Evolutionary conservation across 164 flowering plant species (phyloP).

Genomic region (Platanus orientalis): DNA sequence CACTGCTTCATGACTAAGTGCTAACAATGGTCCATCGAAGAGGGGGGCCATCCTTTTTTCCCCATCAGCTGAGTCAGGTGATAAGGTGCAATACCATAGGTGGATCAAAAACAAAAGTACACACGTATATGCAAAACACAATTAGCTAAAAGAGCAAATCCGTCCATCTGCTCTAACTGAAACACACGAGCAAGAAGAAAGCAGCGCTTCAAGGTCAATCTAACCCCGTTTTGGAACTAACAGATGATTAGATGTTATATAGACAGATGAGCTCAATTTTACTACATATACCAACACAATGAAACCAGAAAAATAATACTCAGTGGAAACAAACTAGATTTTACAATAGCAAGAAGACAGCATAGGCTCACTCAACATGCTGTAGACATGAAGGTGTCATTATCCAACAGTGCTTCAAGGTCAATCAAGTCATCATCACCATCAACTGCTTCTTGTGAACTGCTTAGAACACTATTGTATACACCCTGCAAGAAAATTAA

Average conservation of each 20-base stretch:
- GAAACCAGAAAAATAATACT: constrained; percentile 6
- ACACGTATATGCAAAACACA: too few relatives aligned
- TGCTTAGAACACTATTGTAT: constrained; percentile 22
- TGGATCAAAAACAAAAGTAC: too few relatives aligned
- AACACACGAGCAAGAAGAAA: too few relatives aligned
- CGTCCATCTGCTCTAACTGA: too few relatives aligned
- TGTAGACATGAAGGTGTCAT: constrained; percentile 56
- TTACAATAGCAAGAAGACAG: constrained; percentile 9
- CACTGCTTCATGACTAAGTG: too few relatives aligned
- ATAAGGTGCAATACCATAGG: too few relatives aligned
- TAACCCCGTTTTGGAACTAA: too few relatives aligned
- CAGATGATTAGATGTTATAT: constrained; percentile 10
- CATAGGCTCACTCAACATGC: constrained; percentile 18
- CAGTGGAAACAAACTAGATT: constrained; percentile 7
- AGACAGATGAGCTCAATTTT: background rate
- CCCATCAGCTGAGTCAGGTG: too few relatives aligned
- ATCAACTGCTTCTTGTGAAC: constrained; percentile 32
- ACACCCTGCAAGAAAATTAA: constrained; percentile 31
- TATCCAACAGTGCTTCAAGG: constrained; percentile 52
- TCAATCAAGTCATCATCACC: constrained; percentile 57
- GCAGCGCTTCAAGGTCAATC: too few relatives aligned
- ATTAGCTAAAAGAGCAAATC: too few relatives aligned
- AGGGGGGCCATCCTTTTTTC: too few relatives aligned
- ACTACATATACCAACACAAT: background rate
- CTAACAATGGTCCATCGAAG: too few relatives aligned